Base-by-base conservation (phyloP, 768 basidiomycete species). In the Lanmaoa pseudosensibilis region DNA sequence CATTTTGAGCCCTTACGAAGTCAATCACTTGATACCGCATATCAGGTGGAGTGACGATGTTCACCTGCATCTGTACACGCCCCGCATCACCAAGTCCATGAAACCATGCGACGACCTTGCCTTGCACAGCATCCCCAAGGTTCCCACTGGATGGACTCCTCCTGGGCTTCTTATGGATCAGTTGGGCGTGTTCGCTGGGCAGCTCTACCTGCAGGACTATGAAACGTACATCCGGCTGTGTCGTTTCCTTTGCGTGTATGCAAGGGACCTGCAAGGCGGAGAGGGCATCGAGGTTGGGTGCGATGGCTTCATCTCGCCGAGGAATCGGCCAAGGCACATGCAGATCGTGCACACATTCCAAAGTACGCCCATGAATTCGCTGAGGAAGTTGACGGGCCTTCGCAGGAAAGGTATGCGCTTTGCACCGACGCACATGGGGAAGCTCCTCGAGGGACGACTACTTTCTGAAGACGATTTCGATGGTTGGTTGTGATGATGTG, bases 1-100 rank as follows among this genome's bases (percentile, higher is more conserved):
- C 27, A 56, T 77, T 13, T 46, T 80, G 60, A 83, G 81, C 64
- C 74, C 75, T 10, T 66, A 39, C 53, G 79, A 82, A 62, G 75
- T 62, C 39, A 67, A 80, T 40, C 54, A 50, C 39, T 65, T 79
- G 21, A 65, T 80, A 2, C 67, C 75, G 61, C 11, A 25, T 0
- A 77, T 82, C 54, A 74, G 68, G 19, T 36, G 36, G 21, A 69
- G 69, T 61, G 56, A 61, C 7, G 27, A 60, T 10, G 74, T 76
- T 19, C 67, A 70, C 50, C 71, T 82, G 18, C 78, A 80, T 56
- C 43, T 75, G 4, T 82, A 82, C 56, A 64, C 77, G 0, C 75
- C 80, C 2, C 68, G 77, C 2, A 66, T 73, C 43, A 69, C 62
- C 10, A 58, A 65, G 33, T 63, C 63, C 3, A 76, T 74, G 73